These are phyloP conservation scores for Microcos paniculata DNA, from an alignment of 345 rosid species.

Conservation along the genomic window DNA sequence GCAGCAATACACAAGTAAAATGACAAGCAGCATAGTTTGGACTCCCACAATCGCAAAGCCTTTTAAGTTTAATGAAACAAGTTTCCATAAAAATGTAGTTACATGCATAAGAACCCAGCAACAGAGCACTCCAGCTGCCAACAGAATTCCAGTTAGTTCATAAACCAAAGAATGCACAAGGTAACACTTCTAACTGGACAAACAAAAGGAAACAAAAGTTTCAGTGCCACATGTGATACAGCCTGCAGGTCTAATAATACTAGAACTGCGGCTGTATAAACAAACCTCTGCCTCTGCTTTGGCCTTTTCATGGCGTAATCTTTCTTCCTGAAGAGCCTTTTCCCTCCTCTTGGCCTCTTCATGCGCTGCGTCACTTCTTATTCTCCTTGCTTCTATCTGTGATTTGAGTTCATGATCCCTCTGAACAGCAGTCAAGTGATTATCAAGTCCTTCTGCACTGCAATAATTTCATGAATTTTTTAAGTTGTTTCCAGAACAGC, in stretches of 20 bases:
- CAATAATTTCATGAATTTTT: slow-evolving; percentile 22
- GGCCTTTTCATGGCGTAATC: slow-evolving; percentile 73
- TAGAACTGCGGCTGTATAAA: slow-evolving; percentile 7
- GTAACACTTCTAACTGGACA: background rate
- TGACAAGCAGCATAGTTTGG: background rate
- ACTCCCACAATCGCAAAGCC: background rate
- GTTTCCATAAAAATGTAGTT: background rate
- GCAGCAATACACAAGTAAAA: background rate
- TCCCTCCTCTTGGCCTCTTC: slow-evolving; percentile 91
- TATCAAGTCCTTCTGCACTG: slow-evolving; percentile 95
- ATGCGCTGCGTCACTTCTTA: slow-evolving; percentile 77
- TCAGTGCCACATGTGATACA: background rate
- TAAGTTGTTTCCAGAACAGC: slow-evolving; percentile 5
- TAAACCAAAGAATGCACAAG: background rate
- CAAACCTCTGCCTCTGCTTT: slow-evolving; percentile 89
- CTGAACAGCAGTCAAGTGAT: slow-evolving; percentile 81
- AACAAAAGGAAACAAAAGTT: background rate
- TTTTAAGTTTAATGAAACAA: background rate
- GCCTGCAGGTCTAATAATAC: background rate
- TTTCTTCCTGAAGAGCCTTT: slow-evolving; percentile 79
- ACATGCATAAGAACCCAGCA: background rate
- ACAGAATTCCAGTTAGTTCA: background rate
- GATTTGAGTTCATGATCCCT: slow-evolving; percentile 80
- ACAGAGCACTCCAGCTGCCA: background rate
- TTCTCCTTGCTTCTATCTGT: slow-evolving; percentile 84